phyloP scores from a whole-genome alignment of 2,329 filamentous ascomycete genomes.

The Ilyonectria mors-panacis region DNA sequence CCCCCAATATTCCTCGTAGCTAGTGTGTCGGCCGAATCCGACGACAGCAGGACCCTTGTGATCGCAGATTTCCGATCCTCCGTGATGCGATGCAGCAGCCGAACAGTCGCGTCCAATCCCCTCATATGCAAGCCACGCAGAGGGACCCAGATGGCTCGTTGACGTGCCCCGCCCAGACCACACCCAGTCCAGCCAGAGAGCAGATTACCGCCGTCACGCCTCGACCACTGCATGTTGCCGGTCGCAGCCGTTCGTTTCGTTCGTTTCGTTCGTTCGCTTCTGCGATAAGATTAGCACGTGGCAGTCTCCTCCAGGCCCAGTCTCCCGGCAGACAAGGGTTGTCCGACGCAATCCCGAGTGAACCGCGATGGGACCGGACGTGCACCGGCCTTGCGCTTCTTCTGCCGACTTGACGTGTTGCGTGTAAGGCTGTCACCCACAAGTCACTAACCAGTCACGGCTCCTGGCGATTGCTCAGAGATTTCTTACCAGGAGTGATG shows the following conservation, averaged over 20 bases:
- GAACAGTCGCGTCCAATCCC: slow-evolving; percentile 17
- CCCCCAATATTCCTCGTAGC: not conserved
- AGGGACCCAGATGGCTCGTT: not conserved
- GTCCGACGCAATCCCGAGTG: slow-evolving; percentile 19
- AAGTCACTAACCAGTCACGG: not conserved
- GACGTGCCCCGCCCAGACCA: slow-evolving; percentile 17
- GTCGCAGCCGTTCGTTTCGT: slow-evolving; percentile 34
- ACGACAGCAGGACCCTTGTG: slow-evolving; percentile 20
- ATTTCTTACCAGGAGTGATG: not conserved
- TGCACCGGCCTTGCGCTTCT: slow-evolving; percentile 12
- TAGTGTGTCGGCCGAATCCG: slow-evolving; percentile 28
- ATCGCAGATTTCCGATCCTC: slow-evolving; percentile 34
- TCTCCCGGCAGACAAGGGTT: slow-evolving; percentile 2
- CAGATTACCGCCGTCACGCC: slow-evolving; percentile 22
- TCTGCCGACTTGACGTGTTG: not conserved
- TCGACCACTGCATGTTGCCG: slow-evolving; percentile 32
- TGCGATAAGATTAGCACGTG: slow-evolving; percentile 37
- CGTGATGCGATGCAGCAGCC: slow-evolving; percentile 25
- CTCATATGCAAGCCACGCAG: slow-evolving; percentile 44
- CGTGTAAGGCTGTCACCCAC: not conserved
- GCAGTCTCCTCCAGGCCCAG: slow-evolving; percentile 15
- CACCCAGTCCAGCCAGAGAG: slow-evolving; percentile 21
- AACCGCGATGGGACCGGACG: slow-evolving; percentile 15
- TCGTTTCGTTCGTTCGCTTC: slow-evolving; percentile 27
- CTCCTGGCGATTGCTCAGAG: not conserved